phyloP scores from a whole-genome alignment of 169 alveolate genomes.

The Blepharisma undulans region DNA sequence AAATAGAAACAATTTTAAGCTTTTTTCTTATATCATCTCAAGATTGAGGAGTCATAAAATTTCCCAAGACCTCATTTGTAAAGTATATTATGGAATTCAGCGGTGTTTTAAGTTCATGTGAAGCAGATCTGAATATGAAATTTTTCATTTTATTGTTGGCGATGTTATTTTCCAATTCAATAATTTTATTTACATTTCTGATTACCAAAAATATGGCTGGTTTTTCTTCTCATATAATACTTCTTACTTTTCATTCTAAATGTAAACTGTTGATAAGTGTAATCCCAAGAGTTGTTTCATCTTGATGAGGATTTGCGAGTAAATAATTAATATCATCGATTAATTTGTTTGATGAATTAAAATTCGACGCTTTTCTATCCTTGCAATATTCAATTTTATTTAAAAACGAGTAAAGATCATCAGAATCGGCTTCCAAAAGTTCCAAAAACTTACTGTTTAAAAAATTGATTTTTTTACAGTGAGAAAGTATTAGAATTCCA shows the following conservation, averaged over 20 bases:
- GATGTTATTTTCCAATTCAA: not conserved
- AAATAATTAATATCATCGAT: not conserved
- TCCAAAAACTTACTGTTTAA: not conserved
- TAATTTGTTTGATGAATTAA: not conserved
- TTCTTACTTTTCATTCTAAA: not conserved
- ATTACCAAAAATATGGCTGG: constrained; percentile 4
- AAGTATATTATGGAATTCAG: not conserved
- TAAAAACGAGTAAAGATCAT: not conserved
- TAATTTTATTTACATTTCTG: not conserved
- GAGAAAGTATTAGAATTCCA: not conserved
- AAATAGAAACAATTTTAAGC: not conserved
- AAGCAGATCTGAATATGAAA: not conserved
- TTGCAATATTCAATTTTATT: not conserved
- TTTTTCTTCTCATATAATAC: not conserved
- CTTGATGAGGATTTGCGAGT: not conserved
- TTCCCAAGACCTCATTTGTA: not conserved
- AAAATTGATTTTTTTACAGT: not conserved
- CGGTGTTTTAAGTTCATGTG: constrained; percentile 22
- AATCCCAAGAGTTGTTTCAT: not conserved
- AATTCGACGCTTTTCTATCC: not conserved
- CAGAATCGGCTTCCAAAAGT: not conserved
- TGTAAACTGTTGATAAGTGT: not conserved
- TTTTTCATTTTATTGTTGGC: not conserved
- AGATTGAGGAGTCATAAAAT: not conserved
- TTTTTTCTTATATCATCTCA: not conserved